phyloP scores from a whole-genome alignment of 2,329 filamentous ascomycete genomes.

The Pseudopyrenochaeta lycopersici region DNA sequence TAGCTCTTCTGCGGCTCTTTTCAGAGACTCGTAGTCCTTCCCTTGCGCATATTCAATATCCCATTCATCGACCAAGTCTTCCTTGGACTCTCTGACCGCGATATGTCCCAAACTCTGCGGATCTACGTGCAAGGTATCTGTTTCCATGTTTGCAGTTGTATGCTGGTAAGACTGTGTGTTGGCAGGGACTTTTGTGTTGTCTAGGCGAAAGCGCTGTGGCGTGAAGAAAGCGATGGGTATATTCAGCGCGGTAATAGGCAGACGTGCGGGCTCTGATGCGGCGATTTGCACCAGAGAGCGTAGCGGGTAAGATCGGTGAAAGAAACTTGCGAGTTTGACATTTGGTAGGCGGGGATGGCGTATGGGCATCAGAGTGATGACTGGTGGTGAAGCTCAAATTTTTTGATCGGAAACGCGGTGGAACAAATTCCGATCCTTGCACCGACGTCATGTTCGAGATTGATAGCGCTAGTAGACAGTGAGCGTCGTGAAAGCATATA shows the following conservation, averaged over 20 bases:
- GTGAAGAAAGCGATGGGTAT: slow-evolving; percentile 5
- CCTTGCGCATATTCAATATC: slow-evolving; percentile 47
- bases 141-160: slow-evolving; percentile 40
- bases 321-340: slow-evolving; percentile 36
- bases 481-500: background rate
- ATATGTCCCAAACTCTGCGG: slow-evolving; percentile 51
- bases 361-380: slow-evolving; percentile 44
- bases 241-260: slow-evolving; percentile 36
- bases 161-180: slow-evolving; percentile 7
- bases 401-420: slow-evolving; percentile 31
- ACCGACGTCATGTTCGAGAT: slow-evolving; percentile 34
- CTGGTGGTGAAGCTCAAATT: slow-evolving; percentile 35
- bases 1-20: slow-evolving; percentile 72
- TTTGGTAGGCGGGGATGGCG: slow-evolving; percentile 43
- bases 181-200: background rate
- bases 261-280: slow-evolving; percentile 20
- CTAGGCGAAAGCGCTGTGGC: background rate
- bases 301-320: slow-evolving; percentile 14
- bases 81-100: slow-evolving; percentile 32
- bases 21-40: slow-evolving; percentile 62
- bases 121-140: slow-evolving; percentile 52
- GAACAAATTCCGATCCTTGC: slow-evolving; percentile 30
- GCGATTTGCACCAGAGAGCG: slow-evolving; percentile 38
- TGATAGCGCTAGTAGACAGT: background rate
- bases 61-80: slow-evolving; percentile 49